phyloP scores from a whole-genome alignment of 2,329 filamentous ascomycete genomes.

The Monosporascus sp. region DNA sequence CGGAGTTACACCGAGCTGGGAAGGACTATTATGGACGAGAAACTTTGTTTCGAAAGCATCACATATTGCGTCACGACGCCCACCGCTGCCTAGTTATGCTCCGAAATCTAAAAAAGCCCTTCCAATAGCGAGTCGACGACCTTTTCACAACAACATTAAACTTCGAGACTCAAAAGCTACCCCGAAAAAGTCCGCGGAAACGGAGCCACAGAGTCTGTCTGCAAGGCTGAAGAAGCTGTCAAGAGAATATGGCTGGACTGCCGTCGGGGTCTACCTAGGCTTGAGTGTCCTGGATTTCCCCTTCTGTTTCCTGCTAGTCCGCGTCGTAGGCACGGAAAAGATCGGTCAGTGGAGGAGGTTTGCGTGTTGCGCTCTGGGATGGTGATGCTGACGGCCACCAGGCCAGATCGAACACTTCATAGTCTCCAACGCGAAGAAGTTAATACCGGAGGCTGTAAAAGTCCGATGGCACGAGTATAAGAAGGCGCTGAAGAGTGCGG shows the following conservation, averaged over 20 bases:
- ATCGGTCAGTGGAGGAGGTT: constrained; percentile 58
- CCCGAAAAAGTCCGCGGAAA: constrained; percentile 8
- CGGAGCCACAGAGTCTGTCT: constrained; percentile 46
- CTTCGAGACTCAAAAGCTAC: constrained; percentile 18
- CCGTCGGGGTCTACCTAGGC: constrained; percentile 81
- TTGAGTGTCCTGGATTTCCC: constrained; percentile 87
- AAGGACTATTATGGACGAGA: neutral
- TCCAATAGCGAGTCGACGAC: constrained; percentile 14
- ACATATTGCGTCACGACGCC: constrained; percentile 6
- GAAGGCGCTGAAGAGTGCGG: constrained; percentile 39
- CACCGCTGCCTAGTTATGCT: constrained; percentile 6
- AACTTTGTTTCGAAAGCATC: constrained; percentile 4
- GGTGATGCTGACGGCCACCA: constrained; percentile 23
- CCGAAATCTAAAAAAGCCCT: constrained; percentile 8
- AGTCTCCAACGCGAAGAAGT: constrained; percentile 50
- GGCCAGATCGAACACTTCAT: constrained; percentile 62
- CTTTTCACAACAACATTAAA: constrained; percentile 20
- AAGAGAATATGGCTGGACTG: constrained; percentile 90
- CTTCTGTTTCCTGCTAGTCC: constrained; percentile 87
- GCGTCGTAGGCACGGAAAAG: constrained; percentile 73
- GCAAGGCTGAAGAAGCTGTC: constrained; percentile 76
- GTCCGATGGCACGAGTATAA: constrained; percentile 46
- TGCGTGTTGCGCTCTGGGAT: neutral
- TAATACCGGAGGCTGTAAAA: constrained; percentile 57
- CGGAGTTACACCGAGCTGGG: neutral